These are phyloP conservation scores for Diaporthe citriasiana DNA, from an alignment of 2,329 filamentous ascomycete genomes.

Conservation along the genomic window DNA sequence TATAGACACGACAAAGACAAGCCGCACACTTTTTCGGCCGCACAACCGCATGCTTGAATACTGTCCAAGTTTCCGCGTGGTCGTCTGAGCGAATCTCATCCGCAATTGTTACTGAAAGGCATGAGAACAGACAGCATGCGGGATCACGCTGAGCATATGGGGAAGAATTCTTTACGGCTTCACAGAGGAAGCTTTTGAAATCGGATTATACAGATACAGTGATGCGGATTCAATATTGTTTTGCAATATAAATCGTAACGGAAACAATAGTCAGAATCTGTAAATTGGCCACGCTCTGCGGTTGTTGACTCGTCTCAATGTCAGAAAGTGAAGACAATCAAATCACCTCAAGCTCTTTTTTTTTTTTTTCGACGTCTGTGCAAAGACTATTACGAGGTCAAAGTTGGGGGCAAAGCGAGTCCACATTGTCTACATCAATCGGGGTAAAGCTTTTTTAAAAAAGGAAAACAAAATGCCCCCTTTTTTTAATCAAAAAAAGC, in stretches of 20 bases:
- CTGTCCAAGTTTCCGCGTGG: neutral
- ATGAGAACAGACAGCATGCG: neutral
- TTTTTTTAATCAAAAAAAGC: too few species aligned
- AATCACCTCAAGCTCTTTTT: neutral
- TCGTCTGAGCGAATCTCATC: neutral
- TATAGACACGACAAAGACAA: neutral
- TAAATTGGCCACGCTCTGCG: neutral
- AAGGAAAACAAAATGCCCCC: too few species aligned
- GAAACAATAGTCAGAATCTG: neutral
- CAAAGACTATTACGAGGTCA: neutral
- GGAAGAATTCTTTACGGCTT: neutral
- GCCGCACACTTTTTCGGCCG: too few species aligned
- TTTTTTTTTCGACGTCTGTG: neutral
- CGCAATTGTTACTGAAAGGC: neutral
- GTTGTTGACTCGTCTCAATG: too few species aligned
- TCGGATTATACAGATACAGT: neutral
- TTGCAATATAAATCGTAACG: accelerated
- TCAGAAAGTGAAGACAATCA: neutral
- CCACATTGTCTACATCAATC: neutral
- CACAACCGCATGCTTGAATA: neutral
- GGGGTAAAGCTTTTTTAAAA: neutral
- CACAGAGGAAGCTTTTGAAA: neutral
- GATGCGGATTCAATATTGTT: neutral
- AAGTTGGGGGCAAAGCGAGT: neutral
- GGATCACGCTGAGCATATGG: neutral